A percentile compares a stretch with the other conserved stretches of the same genome.
Evolutionary conservation across 352 stramenopile genomes (phyloP).

Genomic region (Globisporangium emineosum): DNA sequence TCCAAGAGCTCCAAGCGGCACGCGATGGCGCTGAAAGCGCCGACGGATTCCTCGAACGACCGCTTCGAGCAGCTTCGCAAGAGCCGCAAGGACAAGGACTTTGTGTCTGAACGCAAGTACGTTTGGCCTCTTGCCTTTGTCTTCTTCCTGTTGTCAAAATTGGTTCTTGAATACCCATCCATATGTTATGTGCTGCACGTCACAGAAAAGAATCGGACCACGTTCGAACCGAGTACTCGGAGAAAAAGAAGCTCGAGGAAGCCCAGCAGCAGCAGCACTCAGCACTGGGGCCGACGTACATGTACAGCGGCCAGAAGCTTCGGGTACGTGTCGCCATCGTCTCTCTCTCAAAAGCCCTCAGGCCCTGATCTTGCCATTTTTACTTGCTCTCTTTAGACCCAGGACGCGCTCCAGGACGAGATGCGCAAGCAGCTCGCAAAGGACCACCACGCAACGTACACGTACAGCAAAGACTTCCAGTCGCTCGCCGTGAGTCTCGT

Average conservation of each 20-base stretch:
- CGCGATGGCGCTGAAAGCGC: conserved; percentile 45
- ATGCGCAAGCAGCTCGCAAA: conserved; percentile 59
- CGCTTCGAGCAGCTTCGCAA: conserved; percentile 53
- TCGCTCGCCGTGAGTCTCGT: conserved; percentile 81
- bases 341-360: background rate
- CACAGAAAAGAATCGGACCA: conserved; percentile 29
- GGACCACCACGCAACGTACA: conserved; percentile 70
- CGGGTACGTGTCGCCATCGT: conserved; percentile 31
- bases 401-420: conserved; percentile 82
- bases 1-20: conserved; percentile 12
- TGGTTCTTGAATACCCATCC: no score
- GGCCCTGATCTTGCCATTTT: background rate
- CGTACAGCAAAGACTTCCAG: conserved; percentile 87
- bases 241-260: conserved; percentile 39
- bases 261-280: conserved; percentile 13
- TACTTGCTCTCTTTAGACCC: conserved; percentile 35
- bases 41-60: conserved; percentile 71
- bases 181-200: no score
- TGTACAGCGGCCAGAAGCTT: conserved; percentile 88
- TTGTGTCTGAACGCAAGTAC: conserved; percentile 44
- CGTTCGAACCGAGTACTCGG: conserved; percentile 30
- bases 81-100: conserved; percentile 55
- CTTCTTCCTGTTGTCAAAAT: background rate
- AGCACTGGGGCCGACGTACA: conserved; percentile 43
- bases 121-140: background rate